These are phyloP conservation scores for Wallacemonas sp. DNA, from an alignment of 208 protist genomes.

Conservation along the genomic window DNA sequence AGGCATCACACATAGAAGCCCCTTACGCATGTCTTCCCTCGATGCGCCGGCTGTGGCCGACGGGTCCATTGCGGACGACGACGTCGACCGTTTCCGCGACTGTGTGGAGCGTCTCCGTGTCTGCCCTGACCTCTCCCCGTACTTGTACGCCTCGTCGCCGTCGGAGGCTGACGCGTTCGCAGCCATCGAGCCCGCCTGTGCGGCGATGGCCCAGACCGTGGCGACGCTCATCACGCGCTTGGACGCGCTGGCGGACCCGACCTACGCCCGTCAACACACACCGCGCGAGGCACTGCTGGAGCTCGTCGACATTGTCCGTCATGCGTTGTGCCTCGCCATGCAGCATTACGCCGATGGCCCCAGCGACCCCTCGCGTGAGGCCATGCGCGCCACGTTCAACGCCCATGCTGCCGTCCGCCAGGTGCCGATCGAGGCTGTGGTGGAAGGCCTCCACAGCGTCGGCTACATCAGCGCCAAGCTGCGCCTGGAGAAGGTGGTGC, in stretches of 20 bases:
- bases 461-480: constrained; percentile 65
- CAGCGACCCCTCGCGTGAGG: constrained; percentile 18
- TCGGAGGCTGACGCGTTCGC: too few relatives aligned
- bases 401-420: constrained; percentile 23
- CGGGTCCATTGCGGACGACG: not conserved
- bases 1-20: too few relatives aligned
- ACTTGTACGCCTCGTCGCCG: not conserved
- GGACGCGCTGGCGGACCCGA: constrained; percentile 38
- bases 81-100: not conserved
- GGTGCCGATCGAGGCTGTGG: constrained; percentile 34
- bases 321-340: constrained; percentile 42
- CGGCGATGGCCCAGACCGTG: constrained; percentile 49
- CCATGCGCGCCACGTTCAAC: not conserved
- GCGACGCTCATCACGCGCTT: constrained; percentile 52
- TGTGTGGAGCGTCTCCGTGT: not conserved
- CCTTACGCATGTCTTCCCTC: not conserved
- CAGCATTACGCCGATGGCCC: constrained; percentile 1
- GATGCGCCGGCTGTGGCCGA: not conserved
- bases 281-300: constrained; percentile 50
- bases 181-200: constrained; percentile 9
- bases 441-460: constrained; percentile 52
- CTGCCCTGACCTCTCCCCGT: not conserved
- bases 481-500: constrained; percentile 52
- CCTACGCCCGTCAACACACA: constrained; percentile 31
- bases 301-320: constrained; percentile 53